Base-by-base conservation (phyloP, 2,329 filamentous ascomycete species). In the Clonostachys sp. region DNA sequence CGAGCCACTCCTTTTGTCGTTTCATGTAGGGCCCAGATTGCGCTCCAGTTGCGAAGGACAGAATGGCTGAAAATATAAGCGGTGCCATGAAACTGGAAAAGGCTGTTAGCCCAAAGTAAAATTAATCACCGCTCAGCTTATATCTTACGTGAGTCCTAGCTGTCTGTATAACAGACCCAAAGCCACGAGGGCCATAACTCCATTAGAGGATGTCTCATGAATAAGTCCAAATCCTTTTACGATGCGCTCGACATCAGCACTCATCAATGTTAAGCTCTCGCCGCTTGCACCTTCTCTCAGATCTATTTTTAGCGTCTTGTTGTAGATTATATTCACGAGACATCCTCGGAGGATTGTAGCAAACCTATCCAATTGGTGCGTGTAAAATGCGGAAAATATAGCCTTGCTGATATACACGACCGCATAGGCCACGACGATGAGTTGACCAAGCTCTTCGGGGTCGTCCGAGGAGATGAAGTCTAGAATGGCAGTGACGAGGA, bases 111-210 rank as follows among this genome's bases (percentile, higher is more conserved):
- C 14, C 36, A n/a, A n/a, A 39, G 17, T 5, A 39, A 18, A 39
- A 4, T 18, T 59, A 0, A 67, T 64, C 6, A 81, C 61, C 0
- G 77, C 75, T 0, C 71, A 69, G 0, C 70, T 55, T 36, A 74
- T 30, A 70, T 73, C 5, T 66, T 48, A 80, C 0, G 74, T 72
- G 1, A 63, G 59, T 0, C 77, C 75, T 1, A 81, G 53, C 41
- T 77, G 63, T 12, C 52, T 53, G 16, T 55, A 52, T 33, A 66
- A 44, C 48, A 66, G 48, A 51, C 56, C 66, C 40, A 65, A 57
- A 4, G 62, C 56, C 41, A 66, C 60, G 1, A 47, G 57, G 1
- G 65, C 59, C 1, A 59, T 62, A 12, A 65, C 44, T 1, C 54
- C 50, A 6, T 63, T 64, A 2, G 61, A 59, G 59, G 59, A 66